Evolutionary conservation across 2,329 filamentous ascomycete genomes (phyloP), one percentile per base, ranked within the genome.

Genomic region (Podosphaera leucotricha): DNA sequence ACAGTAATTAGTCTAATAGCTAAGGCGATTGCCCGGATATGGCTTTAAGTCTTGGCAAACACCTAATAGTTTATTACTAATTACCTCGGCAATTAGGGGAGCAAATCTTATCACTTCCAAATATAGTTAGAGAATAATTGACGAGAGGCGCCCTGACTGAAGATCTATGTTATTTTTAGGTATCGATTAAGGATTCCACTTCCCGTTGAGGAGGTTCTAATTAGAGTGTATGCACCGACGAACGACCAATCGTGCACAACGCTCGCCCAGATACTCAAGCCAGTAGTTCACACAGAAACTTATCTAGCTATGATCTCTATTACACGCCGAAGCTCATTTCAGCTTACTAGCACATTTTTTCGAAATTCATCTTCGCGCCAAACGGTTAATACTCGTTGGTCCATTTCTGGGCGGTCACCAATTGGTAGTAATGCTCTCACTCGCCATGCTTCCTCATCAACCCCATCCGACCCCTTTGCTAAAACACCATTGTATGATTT

Each of bases 401-500:
- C 3, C 8, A 19, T 11, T 22, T 38, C 18, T 6, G 20, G 11
- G n/a, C 18, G 15, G 20, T 19, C 37, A 19, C 8, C 10, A 2
- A 11, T 16, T 13, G 16, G 16, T 20, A 10, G 7, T 20, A 22
- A 7, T 13, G 18, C 8, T 38, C 18, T 38, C 37, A 44, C 46
- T 40, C 50, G 49, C 22, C 42, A 54, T 52, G 45, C 47, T 37
- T 53, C 50, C 30, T 48, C 51, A 19, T 37, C 47, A 18, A 20
- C 48, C n/a, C 18, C 39, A 7, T 19, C 50, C 45, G 37, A 46
- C 6, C 56, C 59, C 18, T 64, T 71, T 50, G 65, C 61, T 54
- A 77, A 70, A 62, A 92, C 83, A 2, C 75, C 78, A 22, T 67
- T 94, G 19, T 80, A 87, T 61, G 76, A 84, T 54, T 66, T 92